Percentiles rank a stretch among this genome's conserved stretches.
These are phyloP conservation scores for Phytomonas francai DNA, from an alignment of 208 protist genomes.

Conservation along the genomic window DNA sequence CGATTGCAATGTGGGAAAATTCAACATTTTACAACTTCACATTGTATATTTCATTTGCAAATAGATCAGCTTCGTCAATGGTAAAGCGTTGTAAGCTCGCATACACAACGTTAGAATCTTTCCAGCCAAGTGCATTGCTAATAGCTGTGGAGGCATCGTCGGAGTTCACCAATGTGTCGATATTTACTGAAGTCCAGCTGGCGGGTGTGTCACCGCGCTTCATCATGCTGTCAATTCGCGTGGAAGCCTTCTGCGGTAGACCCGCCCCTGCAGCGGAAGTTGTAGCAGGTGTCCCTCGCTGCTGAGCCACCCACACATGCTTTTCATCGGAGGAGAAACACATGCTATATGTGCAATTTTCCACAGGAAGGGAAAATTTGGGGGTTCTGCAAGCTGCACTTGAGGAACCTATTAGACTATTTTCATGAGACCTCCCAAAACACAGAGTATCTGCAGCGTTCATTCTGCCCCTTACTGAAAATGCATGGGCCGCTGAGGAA, in stretches of 20 bases:
- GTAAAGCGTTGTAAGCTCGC: background rate
- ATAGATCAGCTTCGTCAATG: background rate
- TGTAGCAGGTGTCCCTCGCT: background rate
- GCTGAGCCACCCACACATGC: background rate
- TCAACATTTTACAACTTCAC: background rate
- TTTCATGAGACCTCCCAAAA: background rate
- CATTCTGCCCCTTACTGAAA: background rate
- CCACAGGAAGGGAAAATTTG: background rate
- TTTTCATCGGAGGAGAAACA: background rate
- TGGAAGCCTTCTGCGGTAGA: background rate
- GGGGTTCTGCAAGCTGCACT: background rate
- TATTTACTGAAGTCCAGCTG: background rate
- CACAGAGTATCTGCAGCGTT: background rate
- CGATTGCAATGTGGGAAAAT: background rate
- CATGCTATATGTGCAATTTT: background rate
- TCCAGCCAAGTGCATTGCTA: background rate
- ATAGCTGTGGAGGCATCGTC: background rate
- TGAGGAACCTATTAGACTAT: background rate
- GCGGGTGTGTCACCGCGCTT: background rate
- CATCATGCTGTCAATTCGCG: background rate
- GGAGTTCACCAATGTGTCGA: background rate
- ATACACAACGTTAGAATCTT: background rate
- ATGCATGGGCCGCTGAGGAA: background rate
- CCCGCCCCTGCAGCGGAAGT: no score
- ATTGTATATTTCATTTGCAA: slow-evolving; percentile 2